Conservation (phyloP, 176 grass and related monocot species). For the Chrysopogon serrulatus region DNA sequence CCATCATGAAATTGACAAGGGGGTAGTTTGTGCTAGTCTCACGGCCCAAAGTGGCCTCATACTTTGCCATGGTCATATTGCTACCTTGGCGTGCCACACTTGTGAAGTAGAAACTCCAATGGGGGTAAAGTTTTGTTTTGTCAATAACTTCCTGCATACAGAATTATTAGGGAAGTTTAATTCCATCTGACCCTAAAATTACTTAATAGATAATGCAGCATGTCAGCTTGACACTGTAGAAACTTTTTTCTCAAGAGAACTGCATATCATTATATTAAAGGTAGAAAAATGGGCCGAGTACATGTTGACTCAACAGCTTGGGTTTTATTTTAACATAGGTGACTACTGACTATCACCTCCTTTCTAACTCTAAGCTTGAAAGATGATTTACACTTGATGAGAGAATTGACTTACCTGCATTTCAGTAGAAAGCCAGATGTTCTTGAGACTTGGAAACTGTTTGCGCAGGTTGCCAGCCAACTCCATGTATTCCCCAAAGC, state of each 20-base stretch:
- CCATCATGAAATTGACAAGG: slow-evolving; percentile 65
- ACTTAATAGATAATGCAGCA: not conserved
- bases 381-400: not conserved
- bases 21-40: slow-evolving; percentile 59
- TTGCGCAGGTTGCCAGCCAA: slow-evolving; percentile 25
- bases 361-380: not conserved
- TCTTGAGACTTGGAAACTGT: slow-evolving; percentile 41
- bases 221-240: not conserved
- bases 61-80: slow-evolving; percentile 41
- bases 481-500: slow-evolving; percentile 70
- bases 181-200: not conserved
- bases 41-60: slow-evolving; percentile 56
- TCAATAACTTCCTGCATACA: slow-evolving; percentile 50
- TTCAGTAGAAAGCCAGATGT: slow-evolving; percentile 76
- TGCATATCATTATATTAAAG: not conserved
- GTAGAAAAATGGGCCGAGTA: too few species aligned
- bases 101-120: slow-evolving; percentile 72
- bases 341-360: too few species aligned
- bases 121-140: slow-evolving; percentile 32
- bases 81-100: slow-evolving; percentile 45
- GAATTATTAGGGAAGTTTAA: not conserved
- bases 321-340: too few species aligned
- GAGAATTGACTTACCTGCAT: slow-evolving; percentile 46
- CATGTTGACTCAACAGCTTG: too few species aligned
- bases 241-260: not conserved